Base-by-base conservation (phyloP, 1,284 basidiomycete genomes). In the Austropuccinia psidii region DNA sequence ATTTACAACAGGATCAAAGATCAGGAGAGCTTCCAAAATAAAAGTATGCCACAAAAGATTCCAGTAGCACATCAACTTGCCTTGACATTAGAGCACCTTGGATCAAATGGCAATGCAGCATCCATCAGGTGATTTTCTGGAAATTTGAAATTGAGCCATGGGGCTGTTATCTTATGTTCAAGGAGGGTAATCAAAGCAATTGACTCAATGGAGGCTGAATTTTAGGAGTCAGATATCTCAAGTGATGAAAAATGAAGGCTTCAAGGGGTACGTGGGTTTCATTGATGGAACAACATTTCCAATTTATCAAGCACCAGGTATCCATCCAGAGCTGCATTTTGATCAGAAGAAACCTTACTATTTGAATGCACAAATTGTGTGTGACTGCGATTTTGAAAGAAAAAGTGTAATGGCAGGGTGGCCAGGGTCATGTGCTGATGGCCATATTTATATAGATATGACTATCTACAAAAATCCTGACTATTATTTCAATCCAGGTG, bases 331-430 rank as follows among this genome's bases (percentile, higher is more conserved):
- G 39, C 31, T 54, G 9, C 54, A 49, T 49, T 67, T 35, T 52
- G 50, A 49, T 35, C 43, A 50, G 15, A 47, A 41, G 19, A 47
- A 47, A 19, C 41, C 9, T 4, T 45, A 29, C n/a, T 37, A 37
- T 6, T 49, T 65, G 6, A 65, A 65, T 31, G 62, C 47, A 6
- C 62, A 65, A 47, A 65, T 65, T 33, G 43, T 65, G 29, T 65
- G 62, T 11, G 62, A 65, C 50, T 35, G 43, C 27, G 50, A 52
- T 27, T 27, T 37, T 13, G 15, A 11, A 11, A 67, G 35, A 45
- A 54, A 8, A 4, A 21, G 15, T 4, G 45, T 64, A 15, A 64
- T 67, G 31, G 50, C 62, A 33, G 62, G 62, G 4, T 66, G 62
- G 62, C 62, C 47, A 8, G 47, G 62, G 4, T 35, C 49, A 27